These are phyloP conservation scores for Endocalyx cinctus DNA, from an alignment of 2,329 filamentous ascomycete genomes.

Conservation along the genomic window DNA sequence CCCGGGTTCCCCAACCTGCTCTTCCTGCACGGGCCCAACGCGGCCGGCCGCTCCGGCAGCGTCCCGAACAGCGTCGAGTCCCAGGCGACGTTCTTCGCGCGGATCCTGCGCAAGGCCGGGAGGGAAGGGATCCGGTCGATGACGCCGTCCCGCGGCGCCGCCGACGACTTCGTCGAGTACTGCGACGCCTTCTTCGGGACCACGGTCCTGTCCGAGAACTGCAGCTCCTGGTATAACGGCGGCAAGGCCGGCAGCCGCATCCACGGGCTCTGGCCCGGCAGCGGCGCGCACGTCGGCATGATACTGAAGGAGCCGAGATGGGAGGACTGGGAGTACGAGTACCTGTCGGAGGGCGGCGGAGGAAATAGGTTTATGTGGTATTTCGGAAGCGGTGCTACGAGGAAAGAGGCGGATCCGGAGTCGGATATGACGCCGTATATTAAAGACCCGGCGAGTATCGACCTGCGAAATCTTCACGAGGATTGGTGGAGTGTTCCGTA, in stretches of 20 bases:
- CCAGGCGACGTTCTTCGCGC: conserved; percentile 60
- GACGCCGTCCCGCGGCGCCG: conserved; percentile 49
- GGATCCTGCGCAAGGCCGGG: conserved; percentile 61
- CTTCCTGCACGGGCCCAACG: conserved; percentile 59
- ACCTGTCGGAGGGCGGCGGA: conserved; percentile 38
- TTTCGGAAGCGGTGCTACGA: conserved; percentile 65
- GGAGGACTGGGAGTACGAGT: conserved; percentile 53
- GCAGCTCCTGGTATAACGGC: conserved; percentile 70
- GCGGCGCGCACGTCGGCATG: conserved; percentile 56
- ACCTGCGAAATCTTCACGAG: conserved; percentile 62
- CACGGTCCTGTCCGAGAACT: conserved; percentile 56
- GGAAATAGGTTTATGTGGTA: conserved; percentile 55
- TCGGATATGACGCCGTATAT: conserved; percentile 62
- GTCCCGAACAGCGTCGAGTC: conserved; percentile 64
- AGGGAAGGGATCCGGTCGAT: conserved; percentile 63
- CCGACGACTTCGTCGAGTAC: conserved; percentile 61
- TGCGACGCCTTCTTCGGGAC: conserved; percentile 50
- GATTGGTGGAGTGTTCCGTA: conserved; percentile 54
- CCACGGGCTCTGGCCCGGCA: conserved; percentile 67
- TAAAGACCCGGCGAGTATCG: conserved; percentile 47
- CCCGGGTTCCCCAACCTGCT: conserved; percentile 65
- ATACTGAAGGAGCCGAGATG: conserved; percentile 50
- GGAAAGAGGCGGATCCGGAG: conserved; percentile 49
- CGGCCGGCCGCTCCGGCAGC: conserved; percentile 57
- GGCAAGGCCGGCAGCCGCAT: conserved; percentile 57